Base-by-base conservation (phyloP, 2,329 filamentous ascomycete species). In the Pseudogymnoascus sp. region DNA sequence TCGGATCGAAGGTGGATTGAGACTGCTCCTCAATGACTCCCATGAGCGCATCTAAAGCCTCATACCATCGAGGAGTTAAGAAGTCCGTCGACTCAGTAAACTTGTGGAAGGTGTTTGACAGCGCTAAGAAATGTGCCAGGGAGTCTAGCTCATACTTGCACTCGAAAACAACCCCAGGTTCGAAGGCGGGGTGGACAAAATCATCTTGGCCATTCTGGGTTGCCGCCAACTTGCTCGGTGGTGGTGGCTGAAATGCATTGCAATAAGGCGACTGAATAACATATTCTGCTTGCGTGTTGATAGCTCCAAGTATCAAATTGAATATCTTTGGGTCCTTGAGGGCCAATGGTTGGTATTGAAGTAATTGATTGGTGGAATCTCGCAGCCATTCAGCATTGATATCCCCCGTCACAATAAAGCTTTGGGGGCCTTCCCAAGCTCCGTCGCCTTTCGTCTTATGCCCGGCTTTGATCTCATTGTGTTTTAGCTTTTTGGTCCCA, bases 101-200 rank as follows among this genome's bases (percentile, higher is more conserved):
- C 40, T 89, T 84, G 76, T 94, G 82, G 76, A 96, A 97, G 69
- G 96, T 87, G 70, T 96, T 97, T 16, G 82, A 84, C 1, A 99
- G 78, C 0, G 89, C 86, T 5, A 99, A 82, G 74, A 99, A 99
- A 72, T 95, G 88, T 0, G 92, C 94, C 0, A 99, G 81, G 7
- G 92, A 97, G 76, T 99, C 94, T 21, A 99, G 85, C 78, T 99
- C 94, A 76, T 97, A 99, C 77, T 99, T 99, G 84, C 94, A 99
- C 76, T 99, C 94, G 68, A 97, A 99, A 3, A 99, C 94, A 59
- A 87, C 84, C 0, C 81, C 84, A 0, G 88, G 88, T 71, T 97
- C 92, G 72, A 96, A 97, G 0, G 81, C 80, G 0, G 94, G 94
- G 70, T 96, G 91, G 0, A 99, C 94, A 7, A 73, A 76, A 71